A percentile compares a stretch with the other conserved stretches of the same genome.
These are phyloP conservation scores for Soucietia sequanensis DNA, from an alignment of 805 yeast genomes.

Conservation along the genomic window DNA sequence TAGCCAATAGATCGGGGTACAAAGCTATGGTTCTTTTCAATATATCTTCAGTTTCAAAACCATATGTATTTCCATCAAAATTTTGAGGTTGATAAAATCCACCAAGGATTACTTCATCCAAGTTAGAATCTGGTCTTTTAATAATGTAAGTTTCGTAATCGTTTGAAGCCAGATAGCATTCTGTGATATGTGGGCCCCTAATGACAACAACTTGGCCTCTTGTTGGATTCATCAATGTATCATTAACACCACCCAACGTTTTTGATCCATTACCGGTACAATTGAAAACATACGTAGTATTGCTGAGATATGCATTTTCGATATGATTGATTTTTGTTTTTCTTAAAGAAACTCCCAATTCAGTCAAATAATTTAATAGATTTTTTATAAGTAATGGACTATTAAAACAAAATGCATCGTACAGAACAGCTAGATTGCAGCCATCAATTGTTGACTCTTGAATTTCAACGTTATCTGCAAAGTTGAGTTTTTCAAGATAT, in stretches of 20 bases:
- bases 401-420: slow-evolving; percentile 15
- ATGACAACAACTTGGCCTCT: slow-evolving; percentile 28
- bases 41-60: slow-evolving; percentile 18
- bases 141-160: slow-evolving; percentile 21
- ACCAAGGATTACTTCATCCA: slow-evolving; percentile 13
- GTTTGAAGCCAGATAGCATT: too few species aligned
- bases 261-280: slow-evolving; percentile 27
- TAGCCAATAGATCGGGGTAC: slow-evolving; percentile 14
- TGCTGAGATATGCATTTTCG: slow-evolving; percentile 13
- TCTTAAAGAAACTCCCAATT: slow-evolving; percentile 11
- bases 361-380: slow-evolving; percentile 9
- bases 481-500: slow-evolving; percentile 4
- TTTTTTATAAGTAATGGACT: slow-evolving; percentile 17
- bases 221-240: slow-evolving; percentile 15
- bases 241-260: slow-evolving; percentile 18
- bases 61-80: slow-evolving; percentile 14
- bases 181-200: slow-evolving; percentile 21
- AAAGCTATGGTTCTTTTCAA: slow-evolving; percentile 14
- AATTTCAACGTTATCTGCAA: slow-evolving; percentile 5
- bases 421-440: slow-evolving; percentile 4
- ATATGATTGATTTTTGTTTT: slow-evolving; percentile 11
- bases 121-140: slow-evolving; percentile 18
- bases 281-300: slow-evolving; percentile 16
- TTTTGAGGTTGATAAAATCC: slow-evolving; percentile 21
- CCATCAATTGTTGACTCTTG: background rate